These are phyloP conservation scores for Leccinum rimulosum DNA, from an alignment of 768 basidiomycete genomes.

Conservation along the genomic window DNA sequence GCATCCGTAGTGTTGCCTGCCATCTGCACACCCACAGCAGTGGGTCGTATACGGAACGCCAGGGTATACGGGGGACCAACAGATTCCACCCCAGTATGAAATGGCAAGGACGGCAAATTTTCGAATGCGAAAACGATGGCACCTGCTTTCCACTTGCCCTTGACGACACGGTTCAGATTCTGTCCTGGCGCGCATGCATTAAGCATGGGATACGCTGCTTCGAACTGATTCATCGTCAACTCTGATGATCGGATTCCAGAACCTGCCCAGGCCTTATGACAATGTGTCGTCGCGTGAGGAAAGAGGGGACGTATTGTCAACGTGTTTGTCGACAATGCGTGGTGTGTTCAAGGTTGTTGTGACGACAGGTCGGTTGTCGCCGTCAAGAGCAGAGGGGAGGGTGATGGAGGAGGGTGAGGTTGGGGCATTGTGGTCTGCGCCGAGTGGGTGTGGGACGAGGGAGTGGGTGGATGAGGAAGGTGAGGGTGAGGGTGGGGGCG, in stretches of 20 bases:
- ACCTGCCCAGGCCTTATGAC: constrained; percentile 38
- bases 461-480: too few relatives aligned
- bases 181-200: constrained; percentile 42
- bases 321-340: too few relatives aligned
- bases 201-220: constrained; percentile 34
- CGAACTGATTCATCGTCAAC: constrained; percentile 37
- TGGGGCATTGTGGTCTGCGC: too few relatives aligned
- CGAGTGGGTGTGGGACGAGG: too few relatives aligned
- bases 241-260: constrained; percentile 34
- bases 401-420: too few relatives aligned
- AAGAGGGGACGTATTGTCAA: too few relatives aligned
- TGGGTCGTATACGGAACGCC: constrained; percentile 37
- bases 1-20: constrained; percentile 15
- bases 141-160: constrained; percentile 17
- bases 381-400: too few relatives aligned
- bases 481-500: too few relatives aligned
- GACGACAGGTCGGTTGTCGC: too few relatives aligned
- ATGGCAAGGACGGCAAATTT: constrained; percentile 14
- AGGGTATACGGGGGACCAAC: constrained; percentile 45
- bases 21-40: constrained; percentile 11
- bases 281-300: too few relatives aligned
- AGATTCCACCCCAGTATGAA: constrained; percentile 33
- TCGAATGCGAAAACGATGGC: constrained; percentile 32
- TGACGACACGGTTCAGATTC: constrained; percentile 42
- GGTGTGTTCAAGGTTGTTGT: too few relatives aligned